Conservation (phyloP, 352 stramenopile species). For the Thraustotheca clavata region DNA sequence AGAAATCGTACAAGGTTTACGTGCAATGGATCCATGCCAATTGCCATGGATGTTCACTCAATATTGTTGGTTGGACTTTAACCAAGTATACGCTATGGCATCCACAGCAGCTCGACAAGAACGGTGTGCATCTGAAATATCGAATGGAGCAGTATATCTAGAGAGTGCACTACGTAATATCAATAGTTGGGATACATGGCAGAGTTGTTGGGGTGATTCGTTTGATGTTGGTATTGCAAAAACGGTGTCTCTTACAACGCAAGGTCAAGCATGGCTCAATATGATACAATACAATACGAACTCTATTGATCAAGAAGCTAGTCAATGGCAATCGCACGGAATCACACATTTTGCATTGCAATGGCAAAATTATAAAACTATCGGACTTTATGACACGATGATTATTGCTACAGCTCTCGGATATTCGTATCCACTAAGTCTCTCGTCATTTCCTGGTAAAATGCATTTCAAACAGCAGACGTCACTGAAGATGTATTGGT, state of each 20-base stretch:
- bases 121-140: not conserved
- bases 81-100: not conserved
- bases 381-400: not conserved
- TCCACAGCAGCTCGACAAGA: not conserved
- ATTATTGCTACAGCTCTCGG: not conserved
- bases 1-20: not conserved
- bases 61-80: constrained; percentile 7
- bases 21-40: not conserved
- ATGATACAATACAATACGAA: no score
- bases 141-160: constrained; percentile 9
- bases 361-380: constrained; percentile 16
- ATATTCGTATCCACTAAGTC: not conserved
- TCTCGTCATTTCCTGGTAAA: not conserved
- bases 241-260: not conserved
- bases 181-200: not conserved
- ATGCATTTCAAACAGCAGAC: not conserved
- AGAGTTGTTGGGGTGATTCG: not conserved
- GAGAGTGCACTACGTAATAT: constrained; percentile 7
- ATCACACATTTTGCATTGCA: not conserved
- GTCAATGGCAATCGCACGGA: not conserved
- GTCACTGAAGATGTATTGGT: constrained; percentile 6
- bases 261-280: not conserved
- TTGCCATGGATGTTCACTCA: constrained; percentile 9
- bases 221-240: constrained; percentile 5
- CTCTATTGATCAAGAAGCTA: not conserved